phyloP scores from a whole-genome alignment of 805 yeast genomes.

The Kazachstania viticola region DNA sequence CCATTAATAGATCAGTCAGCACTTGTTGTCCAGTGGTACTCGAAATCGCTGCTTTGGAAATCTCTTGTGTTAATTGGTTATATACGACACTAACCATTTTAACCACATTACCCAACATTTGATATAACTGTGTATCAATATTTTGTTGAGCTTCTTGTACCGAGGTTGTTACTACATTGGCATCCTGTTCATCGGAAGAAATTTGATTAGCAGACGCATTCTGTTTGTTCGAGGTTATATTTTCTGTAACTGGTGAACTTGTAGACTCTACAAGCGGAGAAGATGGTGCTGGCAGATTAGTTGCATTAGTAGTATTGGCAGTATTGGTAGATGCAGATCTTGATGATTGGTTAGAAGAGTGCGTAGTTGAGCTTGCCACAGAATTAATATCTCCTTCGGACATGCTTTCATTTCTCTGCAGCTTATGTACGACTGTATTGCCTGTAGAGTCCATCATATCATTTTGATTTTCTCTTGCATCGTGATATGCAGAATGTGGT shows the following conservation, averaged over 20 bases:
- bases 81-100: slow-evolving; percentile 67
- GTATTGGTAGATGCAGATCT: neutral
- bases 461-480: too few species aligned
- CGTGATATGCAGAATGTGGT: too few species aligned
- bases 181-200: neutral
- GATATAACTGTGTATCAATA: slow-evolving; percentile 57
- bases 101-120: slow-evolving; percentile 51
- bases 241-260: neutral
- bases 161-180: neutral
- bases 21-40: slow-evolving; percentile 32
- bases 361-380: neutral
- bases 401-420: too few species aligned
- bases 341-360: neutral
- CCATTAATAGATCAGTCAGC: slow-evolving; percentile 29
- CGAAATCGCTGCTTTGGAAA: slow-evolving; percentile 50
- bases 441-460: too few species aligned
- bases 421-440: too few species aligned
- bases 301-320: neutral
- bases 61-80: slow-evolving; percentile 57
- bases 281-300: neutral
- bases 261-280: neutral
- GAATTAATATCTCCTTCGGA: too few species aligned
- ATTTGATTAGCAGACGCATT: neutral
- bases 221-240: neutral
- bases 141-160: slow-evolving; percentile 28